phyloP scores from a whole-genome alignment of 1,284 basidiomycete species.

The Leccinum solheimii region DNA sequence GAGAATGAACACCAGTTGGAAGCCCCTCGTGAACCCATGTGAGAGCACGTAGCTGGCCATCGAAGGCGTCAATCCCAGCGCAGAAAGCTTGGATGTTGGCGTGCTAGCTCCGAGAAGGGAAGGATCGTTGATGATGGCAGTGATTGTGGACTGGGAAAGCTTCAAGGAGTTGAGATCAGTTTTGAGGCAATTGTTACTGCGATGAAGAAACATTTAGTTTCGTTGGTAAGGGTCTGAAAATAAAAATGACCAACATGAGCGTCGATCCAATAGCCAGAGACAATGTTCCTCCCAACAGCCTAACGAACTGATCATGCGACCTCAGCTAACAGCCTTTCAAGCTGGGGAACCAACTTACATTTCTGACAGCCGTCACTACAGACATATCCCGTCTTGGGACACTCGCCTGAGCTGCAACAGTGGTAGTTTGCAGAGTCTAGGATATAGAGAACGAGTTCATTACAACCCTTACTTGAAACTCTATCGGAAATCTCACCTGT shows the following conservation, averaged over 20 bases:
- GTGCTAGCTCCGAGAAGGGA: conserved; percentile 41
- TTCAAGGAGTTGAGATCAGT: conserved; percentile 40
- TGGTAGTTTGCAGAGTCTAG: conserved; percentile 62
- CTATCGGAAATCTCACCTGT: conserved; percentile 38
- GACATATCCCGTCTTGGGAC: conserved; percentile 67
- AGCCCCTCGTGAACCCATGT: conserved; percentile 56
- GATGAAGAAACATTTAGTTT: neutral
- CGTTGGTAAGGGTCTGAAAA: neutral
- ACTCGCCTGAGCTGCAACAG: conserved; percentile 69
- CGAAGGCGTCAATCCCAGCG: conserved; percentile 37
- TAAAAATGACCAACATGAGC: conserved; percentile 43
- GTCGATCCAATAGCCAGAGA: conserved; percentile 62
- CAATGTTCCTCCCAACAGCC: conserved; percentile 63
- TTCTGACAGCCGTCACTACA: conserved; percentile 68
- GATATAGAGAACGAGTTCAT: conserved; percentile 4
- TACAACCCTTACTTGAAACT: neutral
- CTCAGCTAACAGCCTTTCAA: conserved; percentile 1
- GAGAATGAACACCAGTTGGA: conserved; percentile 57
- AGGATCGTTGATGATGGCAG: conserved; percentile 50
- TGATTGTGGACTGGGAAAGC: conserved; percentile 39
- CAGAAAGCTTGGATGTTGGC: conserved; percentile 29
- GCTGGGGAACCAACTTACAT: conserved; percentile 41
- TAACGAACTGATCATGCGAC: conserved; percentile 49
- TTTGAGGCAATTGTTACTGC: conserved; percentile 57
- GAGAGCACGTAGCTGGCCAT: conserved; percentile 46